Percentiles rank a stretch among this genome's conserved stretches.
phyloP scores from a whole-genome alignment of 2,329 filamentous ascomycete genomes.

The Dactylella cylindrospora region DNA sequence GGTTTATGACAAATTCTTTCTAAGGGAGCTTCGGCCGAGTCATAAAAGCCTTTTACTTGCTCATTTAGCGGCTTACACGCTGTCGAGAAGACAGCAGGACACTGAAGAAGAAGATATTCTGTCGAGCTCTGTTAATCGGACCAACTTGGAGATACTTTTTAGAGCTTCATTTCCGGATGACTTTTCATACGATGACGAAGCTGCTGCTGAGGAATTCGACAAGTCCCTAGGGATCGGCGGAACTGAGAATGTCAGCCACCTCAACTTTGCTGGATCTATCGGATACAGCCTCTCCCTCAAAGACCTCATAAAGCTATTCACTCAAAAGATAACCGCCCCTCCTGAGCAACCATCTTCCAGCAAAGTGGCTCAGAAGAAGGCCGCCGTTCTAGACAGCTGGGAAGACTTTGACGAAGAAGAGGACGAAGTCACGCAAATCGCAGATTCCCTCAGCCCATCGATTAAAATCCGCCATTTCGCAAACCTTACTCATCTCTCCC shows the following conservation, averaged over 20 bases:
- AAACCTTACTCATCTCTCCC: constrained; percentile 47
- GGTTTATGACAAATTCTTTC: constrained; percentile 47
- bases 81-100: constrained; percentile 23
- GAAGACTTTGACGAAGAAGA: constrained; percentile 33
- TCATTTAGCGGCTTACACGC: constrained; percentile 43
- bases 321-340: not conserved
- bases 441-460: constrained; percentile 12
- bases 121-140: constrained; percentile 17
- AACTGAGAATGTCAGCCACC: constrained; percentile 44
- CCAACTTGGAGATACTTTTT: constrained; percentile 26
- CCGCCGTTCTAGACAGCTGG: constrained; percentile 25
- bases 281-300: constrained; percentile 39
- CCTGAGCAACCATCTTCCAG: not conserved
- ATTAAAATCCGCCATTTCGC: constrained; percentile 42
- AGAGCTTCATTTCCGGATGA: constrained; percentile 29
- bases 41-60: constrained; percentile 46
- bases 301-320: constrained; percentile 38
- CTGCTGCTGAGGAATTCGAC: constrained; percentile 7
- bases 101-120: constrained; percentile 18
- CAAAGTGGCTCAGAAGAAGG: not conserved
- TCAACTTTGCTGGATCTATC: constrained; percentile 46
- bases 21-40: constrained; percentile 43
- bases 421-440: constrained; percentile 11
- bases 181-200: constrained; percentile 13
- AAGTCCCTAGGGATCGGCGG: constrained; percentile 9